Conservation (phyloP, 345 rosid species). For the Garcia nutans region DNA sequence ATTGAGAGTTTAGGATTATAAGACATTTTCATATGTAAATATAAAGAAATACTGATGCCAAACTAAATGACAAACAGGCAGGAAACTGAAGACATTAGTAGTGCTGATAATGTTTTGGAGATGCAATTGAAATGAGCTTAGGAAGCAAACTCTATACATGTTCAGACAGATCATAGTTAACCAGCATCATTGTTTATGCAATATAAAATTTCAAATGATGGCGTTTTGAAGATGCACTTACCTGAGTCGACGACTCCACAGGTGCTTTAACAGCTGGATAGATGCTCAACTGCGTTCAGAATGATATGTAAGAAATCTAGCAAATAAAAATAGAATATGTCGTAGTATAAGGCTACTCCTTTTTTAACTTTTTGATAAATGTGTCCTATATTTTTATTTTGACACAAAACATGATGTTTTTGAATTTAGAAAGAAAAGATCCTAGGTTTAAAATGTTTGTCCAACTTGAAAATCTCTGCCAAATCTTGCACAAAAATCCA, state of each 20-base stretch:
- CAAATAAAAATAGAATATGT: not conserved
- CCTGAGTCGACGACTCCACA: constrained; percentile 80
- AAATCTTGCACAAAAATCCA: not conserved
- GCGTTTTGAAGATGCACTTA: constrained; percentile 23
- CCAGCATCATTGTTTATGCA: not conserved
- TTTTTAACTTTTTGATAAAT: no score
- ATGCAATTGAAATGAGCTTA: not conserved
- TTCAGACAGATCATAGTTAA: not conserved
- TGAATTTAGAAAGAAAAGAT: no score
- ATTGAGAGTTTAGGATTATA: not conserved
- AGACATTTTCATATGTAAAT: not conserved
- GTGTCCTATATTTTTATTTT: not conserved
- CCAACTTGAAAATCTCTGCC: not conserved
- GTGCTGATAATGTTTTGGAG: not conserved
- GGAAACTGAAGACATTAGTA: not conserved
- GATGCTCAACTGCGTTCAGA: constrained; percentile 58
- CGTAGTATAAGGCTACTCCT: not conserved
- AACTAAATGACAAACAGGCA: not conserved
- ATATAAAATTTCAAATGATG: not conserved
- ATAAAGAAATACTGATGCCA: not conserved
- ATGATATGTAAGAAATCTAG: constrained; percentile 6
- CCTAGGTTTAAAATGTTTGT: not conserved
- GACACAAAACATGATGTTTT: not conserved
- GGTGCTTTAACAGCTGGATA: constrained; percentile 87
- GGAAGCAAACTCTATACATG: not conserved